Conservation (phyloP, 345 rosid genomes). For the Brassica rapa region DNA sequence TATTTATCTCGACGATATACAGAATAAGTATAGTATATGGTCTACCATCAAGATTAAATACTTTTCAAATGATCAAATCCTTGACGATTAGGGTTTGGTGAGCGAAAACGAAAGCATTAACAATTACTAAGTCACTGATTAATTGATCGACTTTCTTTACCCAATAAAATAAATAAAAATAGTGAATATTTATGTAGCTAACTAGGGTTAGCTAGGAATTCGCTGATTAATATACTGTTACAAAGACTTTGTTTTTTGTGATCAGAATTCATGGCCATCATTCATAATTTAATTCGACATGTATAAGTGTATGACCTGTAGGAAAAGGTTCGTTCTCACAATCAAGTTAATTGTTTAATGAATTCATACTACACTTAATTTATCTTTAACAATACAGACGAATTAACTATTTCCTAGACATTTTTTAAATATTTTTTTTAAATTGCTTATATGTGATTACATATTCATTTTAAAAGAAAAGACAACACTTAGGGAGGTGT, state of each 20-base stretch:
- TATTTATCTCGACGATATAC: neutral
- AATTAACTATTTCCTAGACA: neutral
- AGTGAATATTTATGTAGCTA: conserved; percentile 1
- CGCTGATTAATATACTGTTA: neutral
- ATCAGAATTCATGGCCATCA: neutral
- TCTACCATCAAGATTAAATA: conserved; percentile 4
- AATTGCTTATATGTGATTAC: too few relatives aligned
- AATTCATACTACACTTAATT: neutral
- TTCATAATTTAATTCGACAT: neutral
- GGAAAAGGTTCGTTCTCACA: neutral
- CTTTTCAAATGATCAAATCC: conserved; percentile 6
- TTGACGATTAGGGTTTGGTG: conserved; percentile 43
- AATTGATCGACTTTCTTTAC: conserved; percentile 20
- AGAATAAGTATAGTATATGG: neutral
- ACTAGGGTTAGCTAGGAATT: conserved; percentile 13
- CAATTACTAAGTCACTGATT: neutral
- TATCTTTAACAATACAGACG: neutral
- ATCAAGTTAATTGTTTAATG: neutral
- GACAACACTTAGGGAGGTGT: too few relatives aligned
- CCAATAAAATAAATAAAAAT: neutral
- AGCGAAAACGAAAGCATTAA: conserved; percentile 42
- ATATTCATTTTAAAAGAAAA: too few relatives aligned
- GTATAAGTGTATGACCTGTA: neutral
- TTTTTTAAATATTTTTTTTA: too few relatives aligned
- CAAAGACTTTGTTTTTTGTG: neutral